Conservation (phyloP, 2,329 filamentous ascomycete genomes). For the Scedosporium dehoogii region DNA sequence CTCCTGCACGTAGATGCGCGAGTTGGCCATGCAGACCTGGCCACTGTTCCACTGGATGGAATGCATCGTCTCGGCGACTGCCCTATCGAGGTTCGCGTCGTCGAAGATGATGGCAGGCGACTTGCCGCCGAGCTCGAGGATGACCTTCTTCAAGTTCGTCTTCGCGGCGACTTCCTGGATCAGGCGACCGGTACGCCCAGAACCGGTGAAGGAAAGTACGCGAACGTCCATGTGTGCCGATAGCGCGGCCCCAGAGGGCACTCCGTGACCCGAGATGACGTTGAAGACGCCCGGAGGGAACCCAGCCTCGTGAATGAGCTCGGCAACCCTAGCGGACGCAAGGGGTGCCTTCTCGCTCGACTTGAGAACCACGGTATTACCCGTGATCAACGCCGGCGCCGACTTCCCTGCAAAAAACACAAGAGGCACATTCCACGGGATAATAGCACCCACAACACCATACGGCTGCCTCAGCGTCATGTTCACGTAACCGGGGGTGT, state of each 20-base stretch:
- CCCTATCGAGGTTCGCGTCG: conserved; percentile 54
- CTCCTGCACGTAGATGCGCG: conserved; percentile 46
- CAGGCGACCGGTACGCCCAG: conserved; percentile 56
- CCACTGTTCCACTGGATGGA: conserved; percentile 44
- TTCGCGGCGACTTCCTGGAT: conserved; percentile 64
- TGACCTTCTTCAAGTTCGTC: conserved; percentile 55
- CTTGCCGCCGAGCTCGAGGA: conserved; percentile 60
- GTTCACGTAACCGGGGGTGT: conserved; percentile 35
- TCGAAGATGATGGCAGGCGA: conserved; percentile 54
- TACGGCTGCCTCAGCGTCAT: conserved; percentile 38
- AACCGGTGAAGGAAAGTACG: conserved; percentile 70
- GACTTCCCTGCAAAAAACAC: conserved; percentile 35
- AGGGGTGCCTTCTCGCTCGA: conserved; percentile 44
- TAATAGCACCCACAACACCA: conserved; percentile 45
- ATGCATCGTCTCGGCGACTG: conserved; percentile 39
- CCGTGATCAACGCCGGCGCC: conserved; percentile 36
- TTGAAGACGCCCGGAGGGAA: conserved; percentile 70
- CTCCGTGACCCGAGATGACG: conserved; percentile 60
- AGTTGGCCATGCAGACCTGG: conserved; percentile 51
- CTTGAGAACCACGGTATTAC: conserved; percentile 42
- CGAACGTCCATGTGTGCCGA: conserved; percentile 59
- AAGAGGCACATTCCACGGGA: conserved; percentile 46
- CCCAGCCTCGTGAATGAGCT: conserved; percentile 58
- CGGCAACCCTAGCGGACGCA: conserved; percentile 24
- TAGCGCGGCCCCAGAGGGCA: conserved; percentile 55